A percentile compares a stretch with the other conserved stretches of the same genome.
These are phyloP conservation scores for Kuraishia molischiana DNA, from an alignment of 805 yeast species.

Conservation along the genomic window DNA sequence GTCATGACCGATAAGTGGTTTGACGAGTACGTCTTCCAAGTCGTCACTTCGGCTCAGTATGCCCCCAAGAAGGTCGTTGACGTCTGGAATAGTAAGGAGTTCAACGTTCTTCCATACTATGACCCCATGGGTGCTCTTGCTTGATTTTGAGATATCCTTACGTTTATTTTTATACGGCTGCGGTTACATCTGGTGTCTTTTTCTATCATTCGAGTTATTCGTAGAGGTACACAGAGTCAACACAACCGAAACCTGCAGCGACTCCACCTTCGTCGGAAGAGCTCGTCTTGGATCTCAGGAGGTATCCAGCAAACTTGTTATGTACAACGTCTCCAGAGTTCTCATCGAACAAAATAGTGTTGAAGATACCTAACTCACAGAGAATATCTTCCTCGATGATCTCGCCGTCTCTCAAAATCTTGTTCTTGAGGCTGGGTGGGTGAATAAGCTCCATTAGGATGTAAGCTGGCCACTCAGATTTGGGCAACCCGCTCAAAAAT, in stretches of 20 bases:
- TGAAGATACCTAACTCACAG: conserved; percentile 89
- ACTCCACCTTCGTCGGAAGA: conserved; percentile 96
- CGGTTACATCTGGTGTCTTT: too few relatives aligned
- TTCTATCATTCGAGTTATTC: too few relatives aligned
- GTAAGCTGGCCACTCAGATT: conserved; percentile 79
- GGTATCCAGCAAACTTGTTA: conserved; percentile 74
- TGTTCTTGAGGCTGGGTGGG: conserved; percentile 62
- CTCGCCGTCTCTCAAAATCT: conserved; percentile 59
- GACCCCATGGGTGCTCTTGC: conserved; percentile 80
- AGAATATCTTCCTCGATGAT: conserved; percentile 64
- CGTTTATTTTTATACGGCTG: too few relatives aligned
- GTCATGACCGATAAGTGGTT: conserved; percentile 69
- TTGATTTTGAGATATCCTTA: too few relatives aligned
- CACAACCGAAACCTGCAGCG: conserved; percentile 98
- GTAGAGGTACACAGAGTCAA: conserved; percentile 68
- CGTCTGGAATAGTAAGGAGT: conserved; percentile 39
- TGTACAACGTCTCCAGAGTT: conserved; percentile 39
- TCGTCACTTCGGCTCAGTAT: conserved; percentile 31
- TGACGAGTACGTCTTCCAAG: conserved; percentile 67
- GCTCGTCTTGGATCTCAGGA: conserved; percentile 81
- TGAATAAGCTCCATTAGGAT: conserved; percentile 89
- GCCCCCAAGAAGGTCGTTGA: conserved; percentile 26
- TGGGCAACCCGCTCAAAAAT: conserved; percentile 50
- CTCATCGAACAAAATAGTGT: conserved; percentile 70
- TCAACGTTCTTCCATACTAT: conserved; percentile 50